Percentiles rank a stretch among this genome's conserved stretches.
Evolutionary conservation across 2,329 filamentous ascomycete genomes (phyloP).

Genomic region (Trichoderma endophyticum): DNA sequence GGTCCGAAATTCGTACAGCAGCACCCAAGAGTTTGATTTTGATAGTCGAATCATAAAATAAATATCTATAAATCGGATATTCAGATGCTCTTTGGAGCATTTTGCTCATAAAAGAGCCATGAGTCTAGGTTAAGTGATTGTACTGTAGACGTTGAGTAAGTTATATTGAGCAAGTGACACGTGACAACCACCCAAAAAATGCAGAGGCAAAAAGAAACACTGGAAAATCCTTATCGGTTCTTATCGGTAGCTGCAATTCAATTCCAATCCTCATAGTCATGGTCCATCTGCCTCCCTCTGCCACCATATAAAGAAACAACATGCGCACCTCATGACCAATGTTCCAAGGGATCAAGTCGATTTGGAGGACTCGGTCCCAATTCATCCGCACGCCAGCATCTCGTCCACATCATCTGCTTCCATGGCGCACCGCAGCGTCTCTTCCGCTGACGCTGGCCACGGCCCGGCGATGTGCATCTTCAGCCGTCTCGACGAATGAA

Average conservation of each 20-base stretch:
- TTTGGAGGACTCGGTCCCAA: constrained; percentile 41
- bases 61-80: neutral
- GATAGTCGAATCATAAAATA: neutral
- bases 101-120: neutral
- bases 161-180: constrained; percentile 3
- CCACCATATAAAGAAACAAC: constrained; percentile 20
- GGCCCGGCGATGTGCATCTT: neutral
- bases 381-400: constrained; percentile 28
- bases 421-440: constrained; percentile 13
- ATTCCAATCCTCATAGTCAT: neutral
- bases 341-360: constrained; percentile 44
- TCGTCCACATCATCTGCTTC: constrained; percentile 23
- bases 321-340: constrained; percentile 44
- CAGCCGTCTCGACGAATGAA: neutral
- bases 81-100: neutral
- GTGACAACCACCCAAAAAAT: constrained; percentile 10
- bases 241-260: constrained; percentile 7
- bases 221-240: neutral
- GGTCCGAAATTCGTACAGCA: neutral
- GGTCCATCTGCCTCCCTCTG: neutral
- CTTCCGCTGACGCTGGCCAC: neutral
- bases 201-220: neutral
- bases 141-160: neutral
- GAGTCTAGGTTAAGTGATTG: neutral
- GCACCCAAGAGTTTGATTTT: neutral